These are phyloP conservation scores for Botrytis squamosa DNA, from an alignment of 2,329 filamentous ascomycete genomes.

Conservation along the genomic window DNA sequence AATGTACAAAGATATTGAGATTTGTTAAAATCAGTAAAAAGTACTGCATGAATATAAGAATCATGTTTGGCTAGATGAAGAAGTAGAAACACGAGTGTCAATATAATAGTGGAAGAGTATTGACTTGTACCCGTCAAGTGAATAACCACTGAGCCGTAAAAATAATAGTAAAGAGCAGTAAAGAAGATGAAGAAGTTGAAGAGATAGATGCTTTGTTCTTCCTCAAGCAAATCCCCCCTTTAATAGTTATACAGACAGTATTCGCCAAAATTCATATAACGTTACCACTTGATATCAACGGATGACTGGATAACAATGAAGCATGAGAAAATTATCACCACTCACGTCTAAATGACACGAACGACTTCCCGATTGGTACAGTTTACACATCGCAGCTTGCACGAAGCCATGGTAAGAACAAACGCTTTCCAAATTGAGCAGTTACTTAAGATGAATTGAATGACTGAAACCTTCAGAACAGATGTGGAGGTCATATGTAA, in stretches of 20 bases:
- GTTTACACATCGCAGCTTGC: neutral
- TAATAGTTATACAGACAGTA: neutral
- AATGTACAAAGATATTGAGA: neutral
- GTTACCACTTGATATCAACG: neutral
- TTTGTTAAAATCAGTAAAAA: neutral
- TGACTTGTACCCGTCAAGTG: neutral
- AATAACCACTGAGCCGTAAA: neutral
- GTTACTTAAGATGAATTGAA: neutral
- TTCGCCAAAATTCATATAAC: neutral
- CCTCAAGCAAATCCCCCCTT: neutral
- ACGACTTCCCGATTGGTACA: neutral
- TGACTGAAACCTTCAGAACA: neutral
- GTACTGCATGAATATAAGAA: neutral
- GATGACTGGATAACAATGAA: neutral
- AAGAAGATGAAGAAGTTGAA: neutral
- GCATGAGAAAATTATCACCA: neutral
- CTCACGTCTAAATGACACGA: neutral
- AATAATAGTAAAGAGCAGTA: neutral
- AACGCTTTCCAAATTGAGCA: neutral
- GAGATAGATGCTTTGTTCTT: neutral
- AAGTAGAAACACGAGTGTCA: neutral
- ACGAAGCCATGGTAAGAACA: neutral
- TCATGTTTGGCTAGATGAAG: neutral
- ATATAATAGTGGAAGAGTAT: neutral
- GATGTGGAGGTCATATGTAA: constrained; percentile 2